Percentiles rank a stretch among this genome's conserved stretches.
phyloP scores from a whole-genome alignment of 2,329 filamentous ascomycete species.

The Penicillium sp. region DNA sequence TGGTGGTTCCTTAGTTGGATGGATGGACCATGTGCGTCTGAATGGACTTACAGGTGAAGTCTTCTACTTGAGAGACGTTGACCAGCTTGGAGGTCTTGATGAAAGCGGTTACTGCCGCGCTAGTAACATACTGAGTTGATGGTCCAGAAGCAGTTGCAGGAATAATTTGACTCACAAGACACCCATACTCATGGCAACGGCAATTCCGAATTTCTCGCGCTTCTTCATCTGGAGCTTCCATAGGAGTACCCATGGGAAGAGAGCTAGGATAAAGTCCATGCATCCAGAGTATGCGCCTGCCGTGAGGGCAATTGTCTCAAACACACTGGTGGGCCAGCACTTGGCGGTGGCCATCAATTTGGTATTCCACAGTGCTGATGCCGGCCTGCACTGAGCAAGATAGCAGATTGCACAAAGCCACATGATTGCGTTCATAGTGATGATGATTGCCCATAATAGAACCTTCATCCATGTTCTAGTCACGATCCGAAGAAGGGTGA shows the following conservation, averaged over 20 bases:
- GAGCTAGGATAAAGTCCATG: constrained; percentile 29
- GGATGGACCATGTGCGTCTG: no score
- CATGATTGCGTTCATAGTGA: constrained; percentile 26
- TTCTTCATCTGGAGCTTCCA: constrained; percentile 28
- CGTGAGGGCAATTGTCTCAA: constrained; percentile 20
- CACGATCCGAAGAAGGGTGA: constrained; percentile 26
- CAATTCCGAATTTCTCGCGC: constrained; percentile 28
- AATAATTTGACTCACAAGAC: constrained; percentile 20
- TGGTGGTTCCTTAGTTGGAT: background rate
- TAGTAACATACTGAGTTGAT: background rate
- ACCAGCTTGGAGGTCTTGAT: constrained; percentile 26
- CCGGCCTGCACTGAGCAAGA: constrained; percentile 20
- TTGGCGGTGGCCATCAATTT: constrained; percentile 16
- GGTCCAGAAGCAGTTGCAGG: background rate
- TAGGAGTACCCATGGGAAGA: constrained; percentile 26
- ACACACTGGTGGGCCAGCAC: constrained; percentile 19
- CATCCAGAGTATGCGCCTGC: constrained; percentile 23
- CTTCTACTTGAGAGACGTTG: constrained; percentile 20
- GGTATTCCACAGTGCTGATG: constrained; percentile 17
- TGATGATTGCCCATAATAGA: constrained; percentile 24
- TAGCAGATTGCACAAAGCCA: constrained; percentile 21
- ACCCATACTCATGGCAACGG: constrained; percentile 28
- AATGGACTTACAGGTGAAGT: constrained; percentile 17
- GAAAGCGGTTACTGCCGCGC: constrained; percentile 23
- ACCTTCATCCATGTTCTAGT: constrained; percentile 18